These are phyloP conservation scores for Piper betle DNA, from an alignment of 164 flowering plant species.

Conservation along the genomic window DNA sequence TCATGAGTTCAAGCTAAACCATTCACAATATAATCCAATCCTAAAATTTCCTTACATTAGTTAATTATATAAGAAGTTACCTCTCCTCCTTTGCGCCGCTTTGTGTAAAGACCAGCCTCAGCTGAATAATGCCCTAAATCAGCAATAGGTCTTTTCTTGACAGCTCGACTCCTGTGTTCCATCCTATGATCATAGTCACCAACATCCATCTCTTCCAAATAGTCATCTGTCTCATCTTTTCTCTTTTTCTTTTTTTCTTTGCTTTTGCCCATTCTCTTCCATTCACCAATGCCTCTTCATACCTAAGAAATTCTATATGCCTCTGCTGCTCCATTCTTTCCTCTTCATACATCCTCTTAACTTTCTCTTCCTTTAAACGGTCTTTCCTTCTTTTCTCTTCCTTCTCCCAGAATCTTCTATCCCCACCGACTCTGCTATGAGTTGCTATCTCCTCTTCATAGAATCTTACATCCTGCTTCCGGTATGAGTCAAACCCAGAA, in stretches of 20 bases:
- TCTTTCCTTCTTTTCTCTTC: constrained; percentile 42
- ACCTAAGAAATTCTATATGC: constrained; percentile 38
- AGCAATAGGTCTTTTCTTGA: constrained; percentile 34
- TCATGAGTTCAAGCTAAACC: not conserved
- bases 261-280: constrained; percentile 65
- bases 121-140: constrained; percentile 38
- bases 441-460: constrained; percentile 20
- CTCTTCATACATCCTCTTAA: constrained; percentile 29
- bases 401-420: constrained; percentile 47
- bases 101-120: constrained; percentile 46
- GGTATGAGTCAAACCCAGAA: constrained; percentile 33
- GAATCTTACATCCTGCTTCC: constrained; percentile 25
- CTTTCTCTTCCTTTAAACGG: constrained; percentile 32
- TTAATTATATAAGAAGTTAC: constrained; percentile 19
- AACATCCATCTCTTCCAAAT: constrained; percentile 34
- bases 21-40: not conserved
- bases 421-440: constrained; percentile 32
- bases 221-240: constrained; percentile 33
- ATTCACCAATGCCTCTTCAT: constrained; percentile 36
- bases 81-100: constrained; percentile 94
- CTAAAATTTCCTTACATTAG: not conserved
- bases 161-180: constrained; percentile 44
- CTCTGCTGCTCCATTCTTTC: constrained; percentile 42
- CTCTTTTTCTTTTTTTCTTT: constrained; percentile 42
- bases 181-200: constrained; percentile 46